Evolutionary conservation across 495 filamentous ascomycete genomes (phyloP), one percentile per base, ranked within the genome.

Genomic region (Gamarada debralockiae): DNA sequence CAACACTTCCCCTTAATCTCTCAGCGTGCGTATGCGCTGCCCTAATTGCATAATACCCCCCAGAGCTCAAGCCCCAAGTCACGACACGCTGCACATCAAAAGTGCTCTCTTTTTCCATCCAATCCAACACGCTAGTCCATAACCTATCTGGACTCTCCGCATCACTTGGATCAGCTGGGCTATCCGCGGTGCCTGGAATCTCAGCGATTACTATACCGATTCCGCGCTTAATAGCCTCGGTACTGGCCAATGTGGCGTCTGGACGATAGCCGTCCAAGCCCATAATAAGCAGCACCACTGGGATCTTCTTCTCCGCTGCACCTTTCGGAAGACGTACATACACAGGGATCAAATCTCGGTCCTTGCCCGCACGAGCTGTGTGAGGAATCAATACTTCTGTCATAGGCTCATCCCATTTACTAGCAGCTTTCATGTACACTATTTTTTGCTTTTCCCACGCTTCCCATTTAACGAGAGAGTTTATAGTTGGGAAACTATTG

Each of bases 121-220:
- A 92, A 10, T 81, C 78, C 8, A 92, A 66, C 53, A 90, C 66
- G 48, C 77, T 84, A 27, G 71, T 70, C 80, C 85, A 90, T 41
- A 84, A 69, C 17, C 84, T 70, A 22, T 82, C 81, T 0, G 72
- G 57, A 3, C 65, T 63, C 20, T 65, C 58, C 3, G 77, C 69
- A 50, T 80, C 75, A 0, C 71, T 66, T 3, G 67, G 70, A 51
- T 83, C 80, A 0, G 86, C 85, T 0, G 87, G 88, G 52, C 78
- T 87, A 64, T 92, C 88, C 2, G 85, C 88, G 0, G 88, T 92
- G 0, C 88, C 88, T 0, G 87, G 88, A 52, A 92, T 89, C 68
- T 92, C 88, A 20, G 80, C 75, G 23, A 87, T 71, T 3, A 90
- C 72, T 1, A 65, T 70, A 22, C 65, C 83, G 24, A 36, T 50